Percentiles rank a stretch among this genome's conserved stretches.
These are phyloP conservation scores for Medicago arabica DNA, from an alignment of 306 rosid species.

Conservation along the genomic window DNA sequence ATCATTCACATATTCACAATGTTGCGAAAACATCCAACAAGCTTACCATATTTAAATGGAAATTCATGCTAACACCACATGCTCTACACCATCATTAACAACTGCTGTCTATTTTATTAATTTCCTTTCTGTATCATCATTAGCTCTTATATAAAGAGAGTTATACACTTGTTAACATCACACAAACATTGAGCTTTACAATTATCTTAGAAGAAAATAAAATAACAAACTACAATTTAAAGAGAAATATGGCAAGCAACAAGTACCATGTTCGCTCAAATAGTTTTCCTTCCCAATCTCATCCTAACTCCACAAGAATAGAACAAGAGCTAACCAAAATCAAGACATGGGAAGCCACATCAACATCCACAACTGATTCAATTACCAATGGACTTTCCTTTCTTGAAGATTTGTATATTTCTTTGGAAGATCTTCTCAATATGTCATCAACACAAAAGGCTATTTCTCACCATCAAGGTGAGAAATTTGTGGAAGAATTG, in stretches of 20 bases:
- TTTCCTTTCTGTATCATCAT: no score
- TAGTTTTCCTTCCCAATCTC: constrained; percentile 77
- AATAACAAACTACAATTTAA: neutral
- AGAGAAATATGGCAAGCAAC: constrained; percentile 50
- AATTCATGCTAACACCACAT: constrained; percentile 51
- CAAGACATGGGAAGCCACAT: constrained; percentile 53
- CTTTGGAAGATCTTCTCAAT: constrained; percentile 64
- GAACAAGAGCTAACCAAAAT: constrained; percentile 63
- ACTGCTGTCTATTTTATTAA: no score
- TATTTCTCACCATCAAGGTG: constrained; percentile 48
- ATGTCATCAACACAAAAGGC: constrained; percentile 63
- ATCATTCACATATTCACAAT: neutral
- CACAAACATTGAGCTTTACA: constrained; percentile 17
- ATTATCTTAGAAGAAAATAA: neutral
- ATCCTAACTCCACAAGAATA: constrained; percentile 56
- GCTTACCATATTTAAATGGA: constrained; percentile 36
- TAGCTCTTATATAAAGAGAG: constrained; percentile 35
- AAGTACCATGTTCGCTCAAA: constrained; percentile 61
- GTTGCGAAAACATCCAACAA: constrained; percentile 54
- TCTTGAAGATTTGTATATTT: constrained; percentile 57
- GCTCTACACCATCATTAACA: constrained; percentile 25
- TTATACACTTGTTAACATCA: constrained; percentile 28
- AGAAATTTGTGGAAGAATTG: constrained; percentile 54
- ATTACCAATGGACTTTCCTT: constrained; percentile 47
- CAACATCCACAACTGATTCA: constrained; percentile 50